Evolutionary conservation across 139 green algal genomes (phyloP), one percentile per base, ranked within the genome.

Genomic region (Pseudopediastrum boryanum): DNA sequence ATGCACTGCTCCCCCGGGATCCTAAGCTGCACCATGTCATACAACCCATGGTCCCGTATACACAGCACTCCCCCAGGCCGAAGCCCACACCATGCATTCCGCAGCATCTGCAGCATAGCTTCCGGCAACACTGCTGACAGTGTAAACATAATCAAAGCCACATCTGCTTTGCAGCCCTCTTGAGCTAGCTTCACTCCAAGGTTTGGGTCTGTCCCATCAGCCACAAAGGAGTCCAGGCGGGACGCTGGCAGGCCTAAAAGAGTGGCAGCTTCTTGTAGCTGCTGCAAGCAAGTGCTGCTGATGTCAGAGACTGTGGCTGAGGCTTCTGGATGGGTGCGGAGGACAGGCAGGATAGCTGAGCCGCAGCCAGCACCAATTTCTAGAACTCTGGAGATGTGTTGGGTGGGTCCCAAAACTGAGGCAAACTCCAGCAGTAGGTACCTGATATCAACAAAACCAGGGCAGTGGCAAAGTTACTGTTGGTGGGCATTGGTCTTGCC

Each of bases 381-480:
- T 5, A 88, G 46, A 44, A 96, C 74, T 52, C 64, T 74, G 43
- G 3, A 80, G 71, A 0, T 66, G 77, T n/a, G 77, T 23, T 3
- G 68, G 35, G 0, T 59, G 43, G 1, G 74, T 67, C 48, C n/a
- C n/a, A n/a, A n/a, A n/a, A 94, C 83, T 7, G 36, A 51, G 5
- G 91, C 87, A 58, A 95, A 96, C 83, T 90, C 89, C 38, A 93
- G 71, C 65, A 92, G 77, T 56, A 95, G 75, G 81, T 95, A 95
- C 36, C n/a, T n/a, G n/a, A n/a, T n/a, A n/a, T n/a, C n/a, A n/a
- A n/a, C n/a, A n/a, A n/a, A n/a, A n/a, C n/a, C n/a, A n/a, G n/a
- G n/a, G n/a, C n/a, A n/a, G n/a, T n/a, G n/a, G n/a, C n/a, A n/a
- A n/a, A n/a, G n/a, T n/a, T n/a, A n/a, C n/a, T n/a, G n/a, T n/a